Evolutionary conservation across 2,329 filamentous ascomycete genomes (phyloP), one percentile per base, ranked within the genome.

Genomic region (Monosporascus sp.): DNA sequence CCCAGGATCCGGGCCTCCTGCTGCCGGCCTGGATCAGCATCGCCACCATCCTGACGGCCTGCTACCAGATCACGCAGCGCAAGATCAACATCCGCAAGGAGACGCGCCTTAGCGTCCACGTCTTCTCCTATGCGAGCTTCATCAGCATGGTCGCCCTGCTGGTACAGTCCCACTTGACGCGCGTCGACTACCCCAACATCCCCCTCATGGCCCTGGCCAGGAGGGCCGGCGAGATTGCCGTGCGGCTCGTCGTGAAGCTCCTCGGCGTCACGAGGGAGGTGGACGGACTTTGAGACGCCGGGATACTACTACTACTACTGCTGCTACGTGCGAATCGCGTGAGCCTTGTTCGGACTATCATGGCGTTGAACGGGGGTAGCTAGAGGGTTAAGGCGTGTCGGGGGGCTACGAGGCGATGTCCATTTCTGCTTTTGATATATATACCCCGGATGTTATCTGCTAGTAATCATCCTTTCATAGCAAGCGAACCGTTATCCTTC

Each of bases 71-170:
- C 56, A 89, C 86, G 15, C 86, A 91, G 69, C 85, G 87, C 61
- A 88, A 88, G 65, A 87, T 90, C 66, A 89, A 85, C 64, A 91
- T 91, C 62, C 84, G 86, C 64, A 89, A 88, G 65, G 88, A 91
- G 72, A 91, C 88, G 1, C 84, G 85, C 47, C 87, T 87, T 9
- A 89, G 87, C n/a, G 80, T 91, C 58, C 84, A 85, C 60, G 85
- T 91, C 58, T 89, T 91, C 66, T 89, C 86, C 50, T 82, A 88
- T 57, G 85, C 87, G 38, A 88, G 85, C 71, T 91, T 89, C 71
- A 79, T 89, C 62, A 89, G 82, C 71, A 88, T 91, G 84, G 79
- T 84, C 51, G 80, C 81, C 11, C 71, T 91, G 49, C 75, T 91
- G 20, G 71, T 83, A 9, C 85, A 90, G 65, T 77, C 88, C 51